Evolutionary conservation across 164 flowering plant species (phyloP).

Genomic region (Dillenia turbinata): DNA sequence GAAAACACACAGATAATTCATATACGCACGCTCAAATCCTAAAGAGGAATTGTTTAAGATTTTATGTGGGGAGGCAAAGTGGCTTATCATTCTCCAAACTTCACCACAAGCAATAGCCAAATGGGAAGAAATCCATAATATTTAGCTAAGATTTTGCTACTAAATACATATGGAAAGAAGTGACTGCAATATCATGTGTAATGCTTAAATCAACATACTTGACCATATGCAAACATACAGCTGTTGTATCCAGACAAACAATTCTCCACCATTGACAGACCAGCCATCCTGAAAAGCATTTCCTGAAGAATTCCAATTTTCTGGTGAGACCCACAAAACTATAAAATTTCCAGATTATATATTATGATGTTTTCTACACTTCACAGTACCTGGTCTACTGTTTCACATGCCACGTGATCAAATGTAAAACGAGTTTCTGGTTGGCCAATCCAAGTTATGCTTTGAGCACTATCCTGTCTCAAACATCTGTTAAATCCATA

Average conservation of each 20-base stretch:
- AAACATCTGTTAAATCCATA: slow-evolving; percentile 80
- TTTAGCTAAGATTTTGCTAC: too few species aligned
- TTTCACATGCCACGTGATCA: slow-evolving; percentile 99
- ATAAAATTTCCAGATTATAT: not conserved
- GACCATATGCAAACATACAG: slow-evolving; percentile 99
- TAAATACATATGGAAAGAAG: too few species aligned
- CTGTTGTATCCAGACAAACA: slow-evolving; percentile 97
- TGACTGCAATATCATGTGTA: too few species aligned
- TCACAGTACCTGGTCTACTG: slow-evolving; percentile 71
- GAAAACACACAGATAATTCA: too few species aligned
- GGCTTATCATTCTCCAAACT: too few species aligned
- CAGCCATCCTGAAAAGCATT: slow-evolving; percentile 81
- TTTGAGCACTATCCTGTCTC: slow-evolving; percentile 91
- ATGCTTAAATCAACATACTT: slow-evolving; percentile 40
- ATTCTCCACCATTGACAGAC: slow-evolving; percentile 96
- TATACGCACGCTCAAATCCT: too few species aligned
- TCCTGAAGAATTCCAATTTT: slow-evolving; percentile 50
- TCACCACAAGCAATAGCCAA: too few species aligned
- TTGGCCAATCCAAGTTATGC: slow-evolving; percentile 84
- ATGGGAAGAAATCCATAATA: too few species aligned
- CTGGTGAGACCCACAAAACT: slow-evolving; percentile 1
- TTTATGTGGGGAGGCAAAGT: too few species aligned
- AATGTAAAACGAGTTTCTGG: slow-evolving; percentile 90
- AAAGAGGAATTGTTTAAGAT: too few species aligned
- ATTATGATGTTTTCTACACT: not conserved